phyloP scores from a whole-genome alignment of 768 basidiomycete species.

The Strobilomyces confusus region DNA sequence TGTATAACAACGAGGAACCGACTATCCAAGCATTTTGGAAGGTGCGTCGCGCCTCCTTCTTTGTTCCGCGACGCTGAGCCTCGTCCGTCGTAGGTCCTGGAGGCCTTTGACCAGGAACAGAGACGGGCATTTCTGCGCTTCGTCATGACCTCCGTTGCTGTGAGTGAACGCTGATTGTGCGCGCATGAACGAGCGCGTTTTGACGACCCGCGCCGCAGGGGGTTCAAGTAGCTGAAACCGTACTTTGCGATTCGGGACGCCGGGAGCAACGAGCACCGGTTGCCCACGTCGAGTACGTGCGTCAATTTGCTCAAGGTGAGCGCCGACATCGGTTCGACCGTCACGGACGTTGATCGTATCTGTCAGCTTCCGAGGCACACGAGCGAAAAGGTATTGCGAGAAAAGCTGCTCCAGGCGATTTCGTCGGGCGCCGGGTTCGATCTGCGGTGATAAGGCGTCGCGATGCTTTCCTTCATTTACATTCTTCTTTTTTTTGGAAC shows the following conservation, averaged over 20 bases:
- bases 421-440: no score
- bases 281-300: conserved; percentile 82
- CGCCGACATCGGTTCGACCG: background rate
- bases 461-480: no score
- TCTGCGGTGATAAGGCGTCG: no score
- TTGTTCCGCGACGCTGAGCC: background rate
- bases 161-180: conserved; percentile 35
- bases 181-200: background rate
- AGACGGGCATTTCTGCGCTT: conserved; percentile 77
- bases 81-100: conserved; percentile 58
- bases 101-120: conserved; percentile 76
- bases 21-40: conserved; percentile 85
- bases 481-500: background rate
- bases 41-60: conserved; percentile 69
- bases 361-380: conserved; percentile 58
- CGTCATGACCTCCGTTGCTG: conserved; percentile 86
- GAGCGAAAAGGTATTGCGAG: no score
- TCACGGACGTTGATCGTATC: background rate
- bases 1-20: conserved; percentile 64
- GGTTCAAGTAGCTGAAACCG: conserved; percentile 84
- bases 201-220: conserved; percentile 49
- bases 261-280: conserved; percentile 63
- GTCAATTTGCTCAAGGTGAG: conserved; percentile 86
- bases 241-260: conserved; percentile 86
- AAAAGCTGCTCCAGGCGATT: no score